These are phyloP conservation scores for Tolypocladium pustulatum DNA, from an alignment of 2,329 filamentous ascomycete genomes.

Conservation along the genomic window DNA sequence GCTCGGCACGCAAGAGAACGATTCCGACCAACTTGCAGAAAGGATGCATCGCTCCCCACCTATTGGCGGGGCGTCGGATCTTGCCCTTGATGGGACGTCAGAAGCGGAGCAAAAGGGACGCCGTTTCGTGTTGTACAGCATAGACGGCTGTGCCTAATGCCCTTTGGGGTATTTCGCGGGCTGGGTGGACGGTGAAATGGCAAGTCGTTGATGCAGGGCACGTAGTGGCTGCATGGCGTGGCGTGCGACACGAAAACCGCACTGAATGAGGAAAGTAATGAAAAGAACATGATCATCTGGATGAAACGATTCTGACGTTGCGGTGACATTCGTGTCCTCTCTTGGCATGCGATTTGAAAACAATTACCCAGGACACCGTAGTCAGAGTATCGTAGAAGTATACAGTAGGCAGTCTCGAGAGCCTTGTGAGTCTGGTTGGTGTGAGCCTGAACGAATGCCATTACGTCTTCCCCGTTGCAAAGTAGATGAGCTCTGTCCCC, in stretches of 20 bases:
- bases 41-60: not conserved
- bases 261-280: not conserved
- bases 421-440: not conserved
- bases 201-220: not conserved
- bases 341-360: not conserved
- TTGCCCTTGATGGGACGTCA: not conserved
- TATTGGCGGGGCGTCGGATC: not conserved
- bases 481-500: not conserved
- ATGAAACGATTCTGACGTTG: not conserved
- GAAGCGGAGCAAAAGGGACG: not conserved
- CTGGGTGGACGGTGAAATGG: not conserved
- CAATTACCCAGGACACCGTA: not conserved
- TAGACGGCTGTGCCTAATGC: not conserved
- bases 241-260: not conserved
- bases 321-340: not conserved
- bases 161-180: not conserved
- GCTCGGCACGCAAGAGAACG: not conserved
- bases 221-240: not conserved
- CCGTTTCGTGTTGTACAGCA: not conserved
- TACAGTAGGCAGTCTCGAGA: not conserved
- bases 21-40: not conserved
- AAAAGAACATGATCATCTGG: not conserved
- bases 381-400: not conserved
- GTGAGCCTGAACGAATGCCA: not conserved
- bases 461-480: not conserved